Evolutionary conservation across 179 eudicot genomes (phyloP), one percentile per base, ranked within the genome.

Genomic region (Nepenthes alata): DNA sequence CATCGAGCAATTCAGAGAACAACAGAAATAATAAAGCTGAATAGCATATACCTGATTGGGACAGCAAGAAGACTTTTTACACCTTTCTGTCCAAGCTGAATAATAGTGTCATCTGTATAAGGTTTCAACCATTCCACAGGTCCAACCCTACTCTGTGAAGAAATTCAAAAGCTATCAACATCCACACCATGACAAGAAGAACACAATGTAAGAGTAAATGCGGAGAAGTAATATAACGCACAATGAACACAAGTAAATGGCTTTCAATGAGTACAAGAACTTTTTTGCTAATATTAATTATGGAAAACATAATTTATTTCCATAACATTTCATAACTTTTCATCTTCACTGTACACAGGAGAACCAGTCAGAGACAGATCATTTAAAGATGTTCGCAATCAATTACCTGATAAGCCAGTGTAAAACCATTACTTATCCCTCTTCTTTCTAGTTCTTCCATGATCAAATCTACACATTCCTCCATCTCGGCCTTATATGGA

Each of bases 91-190:
- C 98, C 98, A 51, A 93, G 95, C 65, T 93, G 95, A 70, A 86
- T 48, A 11, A 93, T 89, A 37, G 93, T 89, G 65, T 87, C 90
- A 75, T 93, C 98, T 9, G 98, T 93, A 67, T 89, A 93, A 36
- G 98, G 98, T 75, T 89, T 93, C 81, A 93, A 76, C 98, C 98
- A 93, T 68, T 93, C 96, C 69, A 89, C 98, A 38, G 96, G 98
- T 64, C 98, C 98, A 66, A 93, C 98, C 76, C 98, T 80, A 76
- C 98, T 93, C 98, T 93, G 81, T 61, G 73, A 59, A 14, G 56
- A 61, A 37, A 63, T 62, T 41, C 39, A 57, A 37, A 64, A 57
- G 66, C 15, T 63, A 47, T 62, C 56, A 59, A 47, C 12, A 55
- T 45, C 72, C 63, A 47, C 60, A 70, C 55, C 60, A 55, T 36